Percentiles rank a stretch among this genome's conserved stretches.
These are phyloP conservation scores for Penicillium taxi DNA, from an alignment of 495 filamentous ascomycete genomes.

Conservation along the genomic window DNA sequence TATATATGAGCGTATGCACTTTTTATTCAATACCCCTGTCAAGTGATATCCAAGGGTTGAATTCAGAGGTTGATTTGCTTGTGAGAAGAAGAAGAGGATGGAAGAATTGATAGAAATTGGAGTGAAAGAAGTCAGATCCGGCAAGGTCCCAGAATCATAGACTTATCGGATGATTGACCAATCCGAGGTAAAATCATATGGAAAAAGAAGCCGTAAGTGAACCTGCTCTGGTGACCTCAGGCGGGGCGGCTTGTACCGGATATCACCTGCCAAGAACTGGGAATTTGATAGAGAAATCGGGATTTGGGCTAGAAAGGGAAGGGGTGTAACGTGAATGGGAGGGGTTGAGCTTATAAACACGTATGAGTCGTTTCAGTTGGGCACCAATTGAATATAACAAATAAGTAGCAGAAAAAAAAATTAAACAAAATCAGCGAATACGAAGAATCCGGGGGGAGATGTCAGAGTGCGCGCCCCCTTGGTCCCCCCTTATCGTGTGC, in stretches of 20 bases:
- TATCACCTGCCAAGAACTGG: slow-evolving; percentile 1
- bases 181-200: slow-evolving; percentile 1
- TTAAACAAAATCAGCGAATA: too few relatives aligned
- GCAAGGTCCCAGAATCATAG: too few relatives aligned
- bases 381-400: too few relatives aligned
- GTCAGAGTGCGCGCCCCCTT: too few relatives aligned
- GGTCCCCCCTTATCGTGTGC: too few relatives aligned
- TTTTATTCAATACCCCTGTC: too few relatives aligned
- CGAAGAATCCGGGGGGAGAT: too few relatives aligned
- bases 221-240: slow-evolving; percentile 1
- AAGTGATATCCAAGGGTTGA: neutral
- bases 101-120: neutral
- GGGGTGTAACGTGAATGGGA: neutral
- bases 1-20: neutral
- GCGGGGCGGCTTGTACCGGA: slow-evolving; percentile 15
- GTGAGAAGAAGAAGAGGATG: neutral
- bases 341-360: too few relatives aligned
- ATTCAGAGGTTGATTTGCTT: neutral
- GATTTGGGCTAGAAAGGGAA: neutral
- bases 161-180: too few relatives aligned
- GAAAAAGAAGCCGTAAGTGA: neutral
- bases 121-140: neutral
- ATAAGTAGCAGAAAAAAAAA: too few relatives aligned
- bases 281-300: neutral
- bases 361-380: too few relatives aligned